phyloP scores from a whole-genome alignment of 306 rosid genomes.

The Glycyrrhiza uralensis region DNA sequence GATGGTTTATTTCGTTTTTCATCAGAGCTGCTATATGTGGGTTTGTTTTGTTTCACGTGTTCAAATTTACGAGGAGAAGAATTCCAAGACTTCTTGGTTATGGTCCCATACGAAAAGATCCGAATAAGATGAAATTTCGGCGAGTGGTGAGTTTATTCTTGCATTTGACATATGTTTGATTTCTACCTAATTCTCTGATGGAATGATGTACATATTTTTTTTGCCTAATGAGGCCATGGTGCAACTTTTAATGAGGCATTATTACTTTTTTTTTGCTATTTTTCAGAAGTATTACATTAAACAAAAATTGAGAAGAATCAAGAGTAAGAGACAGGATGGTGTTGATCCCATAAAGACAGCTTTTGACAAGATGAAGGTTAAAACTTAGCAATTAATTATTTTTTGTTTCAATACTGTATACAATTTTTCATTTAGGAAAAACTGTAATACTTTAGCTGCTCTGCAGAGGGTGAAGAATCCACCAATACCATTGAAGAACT shows the following conservation, averaged over 20 bases:
- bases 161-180: background rate
- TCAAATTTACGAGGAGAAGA: slow-evolving; percentile 51
- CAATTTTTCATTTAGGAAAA: slow-evolving; percentile 23
- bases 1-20: slow-evolving; percentile 62
- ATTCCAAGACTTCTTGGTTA: slow-evolving; percentile 60
- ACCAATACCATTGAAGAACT: slow-evolving; percentile 81
- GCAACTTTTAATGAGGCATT: slow-evolving; percentile 20
- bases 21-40: slow-evolving; percentile 53
- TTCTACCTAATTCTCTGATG: slow-evolving; percentile 4
- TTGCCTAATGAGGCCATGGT: slow-evolving; percentile 4
- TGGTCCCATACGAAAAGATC: slow-evolving; percentile 80
- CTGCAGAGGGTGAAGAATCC: slow-evolving; percentile 97
- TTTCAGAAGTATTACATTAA: slow-evolving; percentile 64
- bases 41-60: slow-evolving; percentile 55
- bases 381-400: slow-evolving; percentile 10
- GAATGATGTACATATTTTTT: background rate
- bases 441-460: slow-evolving; percentile 35
- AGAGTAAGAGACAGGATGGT: slow-evolving; percentile 62
- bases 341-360: slow-evolving; percentile 87
- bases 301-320: slow-evolving; percentile 40
- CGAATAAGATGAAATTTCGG: slow-evolving; percentile 56
- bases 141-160: slow-evolving; percentile 61
- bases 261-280: slow-evolving; percentile 23
- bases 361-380: slow-evolving; percentile 92
- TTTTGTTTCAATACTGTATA: background rate